Base-by-base conservation (phyloP, 805 yeast genomes). In the Metahyphopichia silvanorum region DNA sequence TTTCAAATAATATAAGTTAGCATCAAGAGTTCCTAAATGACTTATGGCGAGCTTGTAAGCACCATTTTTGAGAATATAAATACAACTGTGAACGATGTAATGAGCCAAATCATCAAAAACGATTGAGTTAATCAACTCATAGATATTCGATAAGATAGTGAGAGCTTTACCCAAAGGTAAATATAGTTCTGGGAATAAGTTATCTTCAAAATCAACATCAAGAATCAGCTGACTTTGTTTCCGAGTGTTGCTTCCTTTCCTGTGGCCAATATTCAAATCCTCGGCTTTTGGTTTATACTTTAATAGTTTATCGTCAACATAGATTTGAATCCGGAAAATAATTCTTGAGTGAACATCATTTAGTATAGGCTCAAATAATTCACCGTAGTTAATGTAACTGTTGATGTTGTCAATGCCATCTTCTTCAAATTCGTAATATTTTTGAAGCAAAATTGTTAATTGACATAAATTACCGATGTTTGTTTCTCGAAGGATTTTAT, bases 101-200 rank as follows among this genome's bases (percentile, higher is more conserved):
- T 87, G 95, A 0, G 96, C 95, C 42, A 89, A 60, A 49, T 86
- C 95, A 53, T 87, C 95, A 60, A 89, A 91, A 2, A 87, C 84
- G 9, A 72, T 62, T 2, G 89, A 78, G 43, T 82, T 81, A 22
- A 91, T 74, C 46, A 88, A 64, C 47, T 86, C 94, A 51, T 86
- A 86, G 15, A 89, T 82, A 51, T 78, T 83, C 21, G 87, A 79
- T 19, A 89, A 61, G 5, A 91, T 59, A 1, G 81, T 72, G 26
- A 88, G 60, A 0, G 95, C 80, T 34, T 75, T 76, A 3, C 75
- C 70, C 28, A 87, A 62, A 1, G 96, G 95, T 10, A 86, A 77
- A 52, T 85, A 87, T 47, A 80, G 71, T 14, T 67, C 69, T 9
- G 61, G 57, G 29, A 66, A 61, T 25, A 61, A 43, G 34, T 67